phyloP scores from a whole-genome alignment of 805 yeast genomes.

The Lachancea meyersii region DNA sequence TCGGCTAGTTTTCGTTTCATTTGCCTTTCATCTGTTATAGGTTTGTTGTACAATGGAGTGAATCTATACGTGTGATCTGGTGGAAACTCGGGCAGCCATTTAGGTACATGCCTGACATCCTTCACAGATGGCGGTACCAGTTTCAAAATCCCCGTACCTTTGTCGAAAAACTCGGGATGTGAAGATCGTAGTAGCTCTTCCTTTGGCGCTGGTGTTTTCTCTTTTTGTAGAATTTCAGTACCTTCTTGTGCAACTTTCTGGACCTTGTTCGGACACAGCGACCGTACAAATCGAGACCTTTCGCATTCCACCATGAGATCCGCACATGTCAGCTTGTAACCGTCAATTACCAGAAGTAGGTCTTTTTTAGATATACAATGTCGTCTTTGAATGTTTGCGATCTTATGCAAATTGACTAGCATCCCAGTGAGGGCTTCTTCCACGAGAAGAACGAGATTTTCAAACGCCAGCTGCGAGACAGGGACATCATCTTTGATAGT shows the following conservation, averaged over 20 bases:
- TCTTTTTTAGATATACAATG: conserved; percentile 49
- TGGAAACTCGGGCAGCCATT: conserved; percentile 82
- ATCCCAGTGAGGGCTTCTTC: conserved; percentile 36
- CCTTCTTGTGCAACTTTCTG: conserved; percentile 7
- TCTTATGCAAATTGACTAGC: conserved; percentile 39
- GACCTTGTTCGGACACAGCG: conserved; percentile 14
- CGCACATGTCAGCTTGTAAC: conserved; percentile 36
- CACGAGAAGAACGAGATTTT: conserved; percentile 34
- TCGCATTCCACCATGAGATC: conserved; percentile 38
- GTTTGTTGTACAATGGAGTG: conserved; percentile 61
- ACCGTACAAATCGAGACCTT: conserved; percentile 20
- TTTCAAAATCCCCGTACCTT: conserved; percentile 19
- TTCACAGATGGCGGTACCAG: conserved; percentile 49
- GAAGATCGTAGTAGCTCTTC: conserved; percentile 11
- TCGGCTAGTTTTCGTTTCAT: conserved; percentile 67
- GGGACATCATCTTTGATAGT: conserved; percentile 30
- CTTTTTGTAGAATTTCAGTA: conserved; percentile 9
- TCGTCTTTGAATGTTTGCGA: conserved; percentile 57
- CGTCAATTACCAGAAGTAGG: conserved; percentile 39
- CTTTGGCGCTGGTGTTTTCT: conserved; percentile 6
- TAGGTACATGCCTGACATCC: conserved; percentile 48
- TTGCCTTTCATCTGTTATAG: conserved; percentile 61
- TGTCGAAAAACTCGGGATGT: conserved; percentile 13
- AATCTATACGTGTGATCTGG: conserved; percentile 88
- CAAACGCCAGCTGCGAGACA: conserved; percentile 33